These are phyloP conservation scores for Taxillus chinensis DNA, from an alignment of 164 flowering plant genomes.

Conservation along the genomic window DNA sequence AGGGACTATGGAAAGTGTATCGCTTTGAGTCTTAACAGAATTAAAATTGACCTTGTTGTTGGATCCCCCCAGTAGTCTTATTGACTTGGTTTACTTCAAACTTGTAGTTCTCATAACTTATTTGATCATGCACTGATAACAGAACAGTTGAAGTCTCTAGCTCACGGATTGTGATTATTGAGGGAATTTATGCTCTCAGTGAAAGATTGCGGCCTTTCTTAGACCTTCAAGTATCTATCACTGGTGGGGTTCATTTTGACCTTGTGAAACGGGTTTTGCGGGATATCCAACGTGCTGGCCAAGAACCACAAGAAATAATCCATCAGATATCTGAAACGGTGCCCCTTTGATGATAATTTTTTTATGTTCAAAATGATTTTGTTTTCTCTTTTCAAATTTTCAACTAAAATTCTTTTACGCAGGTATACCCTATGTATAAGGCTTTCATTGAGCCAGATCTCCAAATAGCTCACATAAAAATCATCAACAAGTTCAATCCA, in stretches of 20 bases:
- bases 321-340: conserved; percentile 99
- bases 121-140: conserved; percentile 8
- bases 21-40: too few relatives aligned
- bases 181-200: conserved; percentile 95
- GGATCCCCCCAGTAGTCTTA: too few relatives aligned
- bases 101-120: background rate
- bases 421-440: conserved; percentile 99
- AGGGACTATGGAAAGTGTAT: background rate
- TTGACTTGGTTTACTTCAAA: too few relatives aligned
- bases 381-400: background rate
- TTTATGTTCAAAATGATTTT: background rate
- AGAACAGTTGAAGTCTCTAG: conserved; percentile 88
- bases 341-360: conserved; percentile 18
- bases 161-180: conserved; percentile 81
- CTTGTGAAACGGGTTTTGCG: conserved; percentile 92
- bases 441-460: conserved; percentile 98
- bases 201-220: conserved; percentile 70
- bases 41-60: too few relatives aligned
- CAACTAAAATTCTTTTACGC: conserved; percentile 5
- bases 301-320: conserved; percentile 94
- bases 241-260: conserved; percentile 97
- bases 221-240: conserved; percentile 86
- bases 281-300: conserved; percentile 95
- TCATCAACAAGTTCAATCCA: conserved; percentile 90
- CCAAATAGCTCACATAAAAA: conserved; percentile 84